phyloP scores from a whole-genome alignment of 192 early-diverging fungal genomes.

The Backusella tuberculispora region DNA sequence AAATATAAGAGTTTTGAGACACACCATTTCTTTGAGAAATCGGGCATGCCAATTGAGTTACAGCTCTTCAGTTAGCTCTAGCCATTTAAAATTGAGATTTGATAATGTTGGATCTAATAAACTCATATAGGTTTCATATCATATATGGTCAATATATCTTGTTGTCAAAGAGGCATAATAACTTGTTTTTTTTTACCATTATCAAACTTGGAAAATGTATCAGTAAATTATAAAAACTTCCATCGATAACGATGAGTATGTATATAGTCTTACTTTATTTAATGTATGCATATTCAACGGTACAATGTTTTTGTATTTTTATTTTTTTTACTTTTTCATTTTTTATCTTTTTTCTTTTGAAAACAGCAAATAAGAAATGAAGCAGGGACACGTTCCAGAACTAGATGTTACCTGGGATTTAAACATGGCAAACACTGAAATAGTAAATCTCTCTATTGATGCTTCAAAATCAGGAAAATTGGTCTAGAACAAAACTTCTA shows the following conservation, averaged over 20 bases:
- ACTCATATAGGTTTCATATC: neutral
- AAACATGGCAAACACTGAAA: neutral
- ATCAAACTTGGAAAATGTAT: neutral
- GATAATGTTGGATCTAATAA: neutral
- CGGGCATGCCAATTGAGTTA: neutral
- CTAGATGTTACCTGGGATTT: neutral
- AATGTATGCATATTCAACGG: too few species aligned
- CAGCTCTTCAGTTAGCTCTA: neutral
- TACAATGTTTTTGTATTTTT: too few species aligned
- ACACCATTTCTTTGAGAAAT: neutral
- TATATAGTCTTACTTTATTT: too few species aligned
- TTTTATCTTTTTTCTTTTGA: too few species aligned
- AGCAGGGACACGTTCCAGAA: neutral
- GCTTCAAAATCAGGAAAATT: neutral
- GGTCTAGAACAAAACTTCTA: neutral
- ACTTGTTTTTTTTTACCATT: neutral
- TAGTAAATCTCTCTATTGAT: neutral
- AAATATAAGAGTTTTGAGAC: conserved; percentile 3
- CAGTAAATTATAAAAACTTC: neutral
- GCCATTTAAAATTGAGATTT: conserved; percentile 1
- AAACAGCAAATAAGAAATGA: neutral
- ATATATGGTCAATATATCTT: neutral
- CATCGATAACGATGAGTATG: too few species aligned
- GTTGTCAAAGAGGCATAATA: neutral
- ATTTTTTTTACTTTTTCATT: too few species aligned